phyloP scores from a whole-genome alignment of 768 basidiomycete species.

The Pleurotus eryngii region DNA sequence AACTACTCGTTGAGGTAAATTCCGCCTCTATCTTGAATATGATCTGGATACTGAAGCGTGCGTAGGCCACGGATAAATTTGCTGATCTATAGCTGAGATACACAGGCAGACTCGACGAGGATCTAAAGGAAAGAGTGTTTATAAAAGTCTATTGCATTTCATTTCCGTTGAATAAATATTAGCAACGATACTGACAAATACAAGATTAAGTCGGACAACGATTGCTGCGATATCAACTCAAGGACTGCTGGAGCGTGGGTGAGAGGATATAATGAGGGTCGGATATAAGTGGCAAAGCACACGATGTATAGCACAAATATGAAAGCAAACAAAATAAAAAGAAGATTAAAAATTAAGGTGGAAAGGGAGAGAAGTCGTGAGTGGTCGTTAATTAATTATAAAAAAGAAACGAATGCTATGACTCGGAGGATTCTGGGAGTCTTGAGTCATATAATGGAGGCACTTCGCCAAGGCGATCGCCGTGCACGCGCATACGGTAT shows the following conservation, averaged over 20 bases:
- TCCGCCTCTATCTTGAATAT: background rate
- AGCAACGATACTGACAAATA: background rate
- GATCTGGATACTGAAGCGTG: background rate
- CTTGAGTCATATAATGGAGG: slow-evolving; percentile 28
- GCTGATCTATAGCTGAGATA: slow-evolving; percentile 25
- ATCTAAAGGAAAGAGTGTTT: background rate
- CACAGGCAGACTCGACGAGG: background rate
- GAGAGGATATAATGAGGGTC: slow-evolving; percentile 1
- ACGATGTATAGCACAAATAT: background rate
- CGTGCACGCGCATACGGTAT: slow-evolving; percentile 82
- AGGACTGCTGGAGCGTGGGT: too few relatives aligned
- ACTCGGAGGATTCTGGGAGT: too few relatives aligned
- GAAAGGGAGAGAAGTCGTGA: slow-evolving; percentile 5
- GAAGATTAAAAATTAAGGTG: slow-evolving; percentile 1
- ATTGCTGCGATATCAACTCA: background rate
- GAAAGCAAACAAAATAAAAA: background rate
- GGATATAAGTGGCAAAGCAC: background rate
- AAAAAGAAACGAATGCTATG: slow-evolving; percentile 4
- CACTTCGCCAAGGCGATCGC: slow-evolving; percentile 44
- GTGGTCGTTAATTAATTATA: background rate
- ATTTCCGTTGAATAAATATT: slow-evolving; percentile 9
- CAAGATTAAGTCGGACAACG: slow-evolving; percentile 6
- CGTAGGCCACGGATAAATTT: slow-evolving; percentile 41
- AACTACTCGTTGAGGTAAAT: slow-evolving; percentile 65
- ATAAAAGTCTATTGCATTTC: too few relatives aligned